Conservation (phyloP, 345 rosid species). For the Clarkia xantiana region DNA sequence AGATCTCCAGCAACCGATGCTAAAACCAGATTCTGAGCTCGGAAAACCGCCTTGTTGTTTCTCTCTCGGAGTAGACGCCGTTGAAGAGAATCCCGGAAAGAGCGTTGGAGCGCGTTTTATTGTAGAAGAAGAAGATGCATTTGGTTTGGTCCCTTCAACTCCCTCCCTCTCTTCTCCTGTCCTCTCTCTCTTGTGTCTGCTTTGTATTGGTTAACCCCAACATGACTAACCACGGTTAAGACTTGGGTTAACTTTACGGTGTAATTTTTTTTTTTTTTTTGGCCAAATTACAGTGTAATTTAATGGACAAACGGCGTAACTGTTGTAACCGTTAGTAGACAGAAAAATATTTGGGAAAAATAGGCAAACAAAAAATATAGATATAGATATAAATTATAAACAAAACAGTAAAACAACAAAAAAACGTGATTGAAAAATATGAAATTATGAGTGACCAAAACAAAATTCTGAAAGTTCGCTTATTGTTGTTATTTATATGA, state of each 20-base stretch:
- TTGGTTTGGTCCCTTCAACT: slow-evolving; percentile 4
- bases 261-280: not conserved
- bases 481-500: too few relatives aligned
- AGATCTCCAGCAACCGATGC: not conserved
- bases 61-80: slow-evolving; percentile 17
- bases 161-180: slow-evolving; percentile 8
- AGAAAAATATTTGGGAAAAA: slow-evolving; percentile 1
- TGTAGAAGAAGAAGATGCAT: slow-evolving; percentile 6
- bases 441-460: too few relatives aligned
- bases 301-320: too few relatives aligned
- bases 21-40: slow-evolving; percentile 1
- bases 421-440: too few relatives aligned
- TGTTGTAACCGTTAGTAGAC: too few relatives aligned
- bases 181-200: slow-evolving; percentile 7
- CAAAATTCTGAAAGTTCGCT: too few relatives aligned
- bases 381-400: too few relatives aligned
- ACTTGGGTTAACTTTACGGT: slow-evolving; percentile 12
- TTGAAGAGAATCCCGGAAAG: slow-evolving; percentile 20
- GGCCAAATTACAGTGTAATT: too few relatives aligned
- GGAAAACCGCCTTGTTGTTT: slow-evolving; percentile 6
- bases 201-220: slow-evolving; percentile 16
- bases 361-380: not conserved
- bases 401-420: too few relatives aligned
- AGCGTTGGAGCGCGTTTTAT: slow-evolving; percentile 29
- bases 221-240: slow-evolving; percentile 21